Evolutionary conservation across 2,329 filamentous ascomycete species (phyloP).

Genomic region (Xylaria sp.): DNA sequence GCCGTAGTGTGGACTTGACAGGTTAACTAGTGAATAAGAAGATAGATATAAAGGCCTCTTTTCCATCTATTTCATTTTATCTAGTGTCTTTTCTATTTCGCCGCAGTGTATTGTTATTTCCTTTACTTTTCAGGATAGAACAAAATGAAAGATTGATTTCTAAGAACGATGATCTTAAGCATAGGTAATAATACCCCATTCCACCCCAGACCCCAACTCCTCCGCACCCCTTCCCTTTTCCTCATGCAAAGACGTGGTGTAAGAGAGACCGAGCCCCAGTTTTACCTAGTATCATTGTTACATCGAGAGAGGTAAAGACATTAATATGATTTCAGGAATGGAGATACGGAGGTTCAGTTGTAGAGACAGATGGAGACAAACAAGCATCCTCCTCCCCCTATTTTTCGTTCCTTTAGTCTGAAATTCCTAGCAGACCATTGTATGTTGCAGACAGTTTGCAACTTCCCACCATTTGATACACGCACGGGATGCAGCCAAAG

Average conservation of each 20-base stretch:
- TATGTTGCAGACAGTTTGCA: background rate
- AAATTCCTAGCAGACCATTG: conserved; percentile 3
- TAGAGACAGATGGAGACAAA: background rate
- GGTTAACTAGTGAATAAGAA: background rate
- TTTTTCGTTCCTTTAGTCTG: conserved; percentile 2
- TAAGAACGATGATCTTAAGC: background rate
- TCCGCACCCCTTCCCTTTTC: conserved; percentile 3
- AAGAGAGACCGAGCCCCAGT: conserved; percentile 4
- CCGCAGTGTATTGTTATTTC: too few species aligned
- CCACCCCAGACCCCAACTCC: conserved; percentile 17
- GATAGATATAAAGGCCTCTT: background rate
- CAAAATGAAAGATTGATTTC: background rate
- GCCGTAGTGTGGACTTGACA: background rate
- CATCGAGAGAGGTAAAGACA: conserved; percentile 23
- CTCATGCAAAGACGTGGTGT: conserved; percentile 16
- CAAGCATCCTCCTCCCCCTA: background rate
- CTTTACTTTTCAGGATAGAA: too few species aligned
- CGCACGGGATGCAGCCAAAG: conserved; percentile 6
- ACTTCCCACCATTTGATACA: conserved; percentile 9
- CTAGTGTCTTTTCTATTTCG: too few species aligned
- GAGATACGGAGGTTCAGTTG: background rate
- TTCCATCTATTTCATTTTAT: background rate
- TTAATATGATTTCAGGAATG: background rate
- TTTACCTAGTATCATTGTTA: conserved; percentile 26
- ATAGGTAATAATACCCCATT: conserved; percentile 3